Evolutionary conservation across 768 basidiomycete genomes (phyloP).

Genomic region (Kwoniella dejecticola): DNA sequence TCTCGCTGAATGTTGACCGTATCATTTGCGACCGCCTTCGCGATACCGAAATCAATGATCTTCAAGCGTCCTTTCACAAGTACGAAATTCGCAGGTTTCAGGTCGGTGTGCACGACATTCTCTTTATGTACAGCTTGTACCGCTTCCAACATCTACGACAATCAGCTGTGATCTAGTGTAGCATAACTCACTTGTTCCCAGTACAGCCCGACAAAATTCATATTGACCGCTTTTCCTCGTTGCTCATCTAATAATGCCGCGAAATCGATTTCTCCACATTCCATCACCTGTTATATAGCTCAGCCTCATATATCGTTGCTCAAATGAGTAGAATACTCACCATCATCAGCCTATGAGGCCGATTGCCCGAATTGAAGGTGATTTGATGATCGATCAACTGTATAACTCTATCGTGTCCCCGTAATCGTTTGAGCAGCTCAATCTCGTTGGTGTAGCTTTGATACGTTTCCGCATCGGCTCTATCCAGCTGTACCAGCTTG

Average conservation of each 20-base stretch:
- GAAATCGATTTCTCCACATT: constrained; percentile 92
- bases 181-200: constrained; percentile 81
- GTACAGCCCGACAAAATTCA: constrained; percentile 92
- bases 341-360: constrained; percentile 64
- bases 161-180: constrained; percentile 3
- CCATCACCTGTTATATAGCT: constrained; percentile 68
- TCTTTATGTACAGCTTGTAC: constrained; percentile 98
- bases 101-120: constrained; percentile 97
- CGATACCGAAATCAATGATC: constrained; percentile 99
- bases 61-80: constrained; percentile 92
- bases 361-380: constrained; percentile 68
- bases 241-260: constrained; percentile 80
- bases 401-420: constrained; percentile 90
- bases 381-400: constrained; percentile 87
- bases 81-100: constrained; percentile 98
- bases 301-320: no score
- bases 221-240: constrained; percentile 78
- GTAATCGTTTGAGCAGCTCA: constrained; percentile 84
- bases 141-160: constrained; percentile 88
- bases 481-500: constrained; percentile 87
- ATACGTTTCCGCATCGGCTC: constrained; percentile 84
- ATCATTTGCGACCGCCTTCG: constrained; percentile 96
- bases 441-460: constrained; percentile 96
- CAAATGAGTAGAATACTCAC: no score
- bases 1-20: constrained; percentile 98